Evolutionary conservation across 106 monocot genomes (phyloP).

Genomic region (Dendrobium nobile): DNA sequence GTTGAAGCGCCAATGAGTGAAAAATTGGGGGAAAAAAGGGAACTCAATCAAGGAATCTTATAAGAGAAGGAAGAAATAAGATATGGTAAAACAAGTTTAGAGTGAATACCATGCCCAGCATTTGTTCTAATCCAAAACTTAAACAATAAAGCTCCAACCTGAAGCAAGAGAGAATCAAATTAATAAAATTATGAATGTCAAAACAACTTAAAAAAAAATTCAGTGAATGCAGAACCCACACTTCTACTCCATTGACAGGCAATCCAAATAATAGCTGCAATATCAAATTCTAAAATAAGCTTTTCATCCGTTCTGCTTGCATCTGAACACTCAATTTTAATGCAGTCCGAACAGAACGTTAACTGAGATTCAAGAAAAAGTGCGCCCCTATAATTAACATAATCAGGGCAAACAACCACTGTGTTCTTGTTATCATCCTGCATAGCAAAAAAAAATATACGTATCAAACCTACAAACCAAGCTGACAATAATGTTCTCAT

Average conservation of each 20-base stretch:
- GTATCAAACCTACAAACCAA: not conserved
- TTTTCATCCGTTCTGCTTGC: slow-evolving; percentile 5
- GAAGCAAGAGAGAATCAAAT: not conserved
- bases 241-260: slow-evolving; percentile 7
- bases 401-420: slow-evolving; percentile 9
- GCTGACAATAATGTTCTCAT: not conserved
- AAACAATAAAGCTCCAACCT: slow-evolving; percentile 6
- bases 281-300: slow-evolving; percentile 1
- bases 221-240: not conserved
- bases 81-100: not conserved
- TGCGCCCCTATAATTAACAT: not conserved
- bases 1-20: not conserved
- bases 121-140: slow-evolving; percentile 8
- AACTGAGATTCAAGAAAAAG: slow-evolving; percentile 11
- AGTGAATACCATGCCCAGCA: not conserved
- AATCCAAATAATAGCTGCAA: slow-evolving; percentile 6
- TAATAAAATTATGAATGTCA: not conserved
- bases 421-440: not conserved
- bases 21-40: not conserved
- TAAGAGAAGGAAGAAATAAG: not conserved
- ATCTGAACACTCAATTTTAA: slow-evolving; percentile 5
- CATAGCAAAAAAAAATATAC: not conserved
- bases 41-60: not conserved
- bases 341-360: slow-evolving; percentile 4
- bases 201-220: not conserved